These are phyloP conservation scores for Ceratobasidium sp. DNA, from an alignment of 1,284 basidiomycete species.

Conservation along the genomic window DNA sequence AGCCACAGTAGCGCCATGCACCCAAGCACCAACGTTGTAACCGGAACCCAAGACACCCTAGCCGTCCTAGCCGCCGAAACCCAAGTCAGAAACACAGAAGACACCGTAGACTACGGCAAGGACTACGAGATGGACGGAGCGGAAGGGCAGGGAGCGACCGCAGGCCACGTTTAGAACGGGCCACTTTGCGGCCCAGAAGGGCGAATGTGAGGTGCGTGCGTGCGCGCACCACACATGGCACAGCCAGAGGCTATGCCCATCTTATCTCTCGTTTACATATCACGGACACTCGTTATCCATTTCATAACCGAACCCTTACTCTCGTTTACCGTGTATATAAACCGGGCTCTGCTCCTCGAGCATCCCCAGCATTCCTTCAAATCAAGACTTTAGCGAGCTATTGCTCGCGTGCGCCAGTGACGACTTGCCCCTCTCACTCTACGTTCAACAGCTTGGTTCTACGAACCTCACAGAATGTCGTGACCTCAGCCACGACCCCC, in stretches of 20 bases:
- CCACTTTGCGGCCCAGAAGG: too few species aligned
- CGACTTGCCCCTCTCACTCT: background rate
- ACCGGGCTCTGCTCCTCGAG: background rate
- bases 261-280: background rate
- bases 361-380: background rate
- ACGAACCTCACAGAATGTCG: slow-evolving; percentile 2
- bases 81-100: background rate
- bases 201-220: too few species aligned
- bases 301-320: slow-evolving; percentile 2
- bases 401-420: background rate
- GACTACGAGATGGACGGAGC: too few species aligned
- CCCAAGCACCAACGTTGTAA: too few species aligned
- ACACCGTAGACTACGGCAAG: too few species aligned
- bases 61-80: background rate
- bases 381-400: slow-evolving; percentile 2
- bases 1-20: too few species aligned
- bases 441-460: background rate
- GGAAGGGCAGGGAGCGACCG: too few species aligned
- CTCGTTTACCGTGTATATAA: slow-evolving; percentile 1
- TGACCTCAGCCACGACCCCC: too few species aligned
- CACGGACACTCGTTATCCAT: background rate
- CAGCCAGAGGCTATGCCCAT: too few species aligned
- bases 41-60: background rate
- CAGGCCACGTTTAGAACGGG: too few species aligned
- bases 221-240: too few species aligned